phyloP scores from a whole-genome alignment of 106 monocot species.

The Dendrobium officinale region DNA sequence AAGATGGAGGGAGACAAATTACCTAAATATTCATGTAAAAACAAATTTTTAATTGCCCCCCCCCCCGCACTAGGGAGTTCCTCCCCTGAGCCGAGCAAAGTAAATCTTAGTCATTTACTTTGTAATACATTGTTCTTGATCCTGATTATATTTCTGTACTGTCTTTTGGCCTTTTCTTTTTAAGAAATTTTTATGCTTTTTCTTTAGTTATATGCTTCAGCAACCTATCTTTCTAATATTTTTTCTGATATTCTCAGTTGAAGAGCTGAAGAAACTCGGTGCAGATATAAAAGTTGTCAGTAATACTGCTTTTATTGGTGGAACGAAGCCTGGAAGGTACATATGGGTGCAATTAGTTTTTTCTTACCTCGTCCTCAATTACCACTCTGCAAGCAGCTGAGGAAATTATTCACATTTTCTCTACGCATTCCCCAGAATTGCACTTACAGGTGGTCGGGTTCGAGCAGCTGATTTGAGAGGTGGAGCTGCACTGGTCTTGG shows the following conservation, averaged over 20 bases:
- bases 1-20: too few species aligned
- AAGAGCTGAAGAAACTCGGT: slow-evolving; percentile 41
- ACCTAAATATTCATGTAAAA: too few species aligned
- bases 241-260: slow-evolving; percentile 11
- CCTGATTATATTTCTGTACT: neutral
- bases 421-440: slow-evolving; percentile 6
- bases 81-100: too few species aligned
- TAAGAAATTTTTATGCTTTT: neutral
- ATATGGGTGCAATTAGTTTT: neutral
- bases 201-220: neutral
- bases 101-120: too few species aligned
- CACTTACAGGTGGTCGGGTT: slow-evolving; percentile 24
- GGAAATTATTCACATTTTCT: neutral
- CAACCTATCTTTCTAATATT: neutral
- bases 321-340: slow-evolving; percentile 26
- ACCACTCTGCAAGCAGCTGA: neutral
- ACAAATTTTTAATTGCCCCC: too few species aligned
- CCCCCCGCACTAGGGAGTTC: too few species aligned
- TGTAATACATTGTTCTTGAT: neutral
- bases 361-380: neutral
- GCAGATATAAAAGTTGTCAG: slow-evolving; percentile 24
- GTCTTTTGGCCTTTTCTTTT: neutral
- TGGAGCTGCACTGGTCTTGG: slow-evolving; percentile 46
- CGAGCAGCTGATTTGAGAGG: slow-evolving; percentile 40
- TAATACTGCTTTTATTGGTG: slow-evolving; percentile 24